Evolutionary conservation across 306 rosid species (phyloP), one percentile per base, ranked within the genome.

Genomic region (Pyrus betulifolia): DNA sequence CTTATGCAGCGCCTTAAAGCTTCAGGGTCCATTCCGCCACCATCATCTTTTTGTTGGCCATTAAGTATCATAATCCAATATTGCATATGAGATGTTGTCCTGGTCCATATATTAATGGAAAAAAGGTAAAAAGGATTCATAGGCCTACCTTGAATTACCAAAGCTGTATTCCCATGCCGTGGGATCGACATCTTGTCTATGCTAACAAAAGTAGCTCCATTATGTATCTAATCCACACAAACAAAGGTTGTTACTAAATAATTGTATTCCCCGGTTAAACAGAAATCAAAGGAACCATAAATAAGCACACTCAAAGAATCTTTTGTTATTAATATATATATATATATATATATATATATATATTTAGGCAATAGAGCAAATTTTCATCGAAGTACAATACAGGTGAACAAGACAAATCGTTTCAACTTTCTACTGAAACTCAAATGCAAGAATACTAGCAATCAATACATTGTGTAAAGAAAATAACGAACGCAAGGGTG

Each of bases 21-120:
- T 59, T 85, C 93, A 4, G 97, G 97, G 84, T 84, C 87, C 98
- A 95, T 95, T 80, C 98, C 98, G 31, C 93, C 91, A 51, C 98
- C 98, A 76, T 95, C 93, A 80, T 95, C 98, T 92, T 85, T 74
- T 77, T 69, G 62, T 25, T 74, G 33, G 25, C 31, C 65, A 45
- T 74, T 78, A 82, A 23, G 74, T 40, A 78, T 74, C 57, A 66
- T 65, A 78, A 78, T 80, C 63, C 76, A 49, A 25, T 64, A 58
- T 67, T 74, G 46, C 30, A 72, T 57, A 35, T 54, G 44, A 72
- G 76, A 35, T 55, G 40, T 12, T 33, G 33, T 71, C 52, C 63
- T n/a, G 12, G 52, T 52, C 66, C 75, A 71, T 30, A 51, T 33
- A 57, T 8, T 11, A 55, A 4, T 12, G n/a, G 51, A 4, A 72